Base-by-base conservation (phyloP, 352 stramenopile genomes). In the Globisporangium abappressorium region DNA sequence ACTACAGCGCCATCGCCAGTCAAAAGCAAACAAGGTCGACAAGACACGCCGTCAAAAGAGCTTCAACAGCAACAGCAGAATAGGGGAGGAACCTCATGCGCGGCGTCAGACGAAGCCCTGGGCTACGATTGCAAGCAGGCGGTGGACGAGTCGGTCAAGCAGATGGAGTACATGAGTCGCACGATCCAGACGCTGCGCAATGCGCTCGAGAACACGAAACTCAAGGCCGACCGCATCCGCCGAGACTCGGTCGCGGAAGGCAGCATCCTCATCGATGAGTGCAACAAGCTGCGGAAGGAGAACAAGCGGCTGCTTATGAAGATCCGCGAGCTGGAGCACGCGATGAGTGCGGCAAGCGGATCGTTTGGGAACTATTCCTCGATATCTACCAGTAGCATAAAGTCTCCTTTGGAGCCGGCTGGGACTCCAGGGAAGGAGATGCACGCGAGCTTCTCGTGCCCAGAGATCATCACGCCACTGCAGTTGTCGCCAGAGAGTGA, bases 91-190 rank as follows among this genome's bases (percentile, higher is more conserved):
- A 46, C 38, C 38, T 57, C 7, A 11, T 56, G 57, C 24, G 12
- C 36, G 6, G 53, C 62, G 22, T 63, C 78, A 0, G 77, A 90
- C 33, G 81, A 90, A 69, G 72, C 72, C 0, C 68, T 92, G 3
- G 84, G 82, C 0, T 92, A 92, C 60, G 81, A 93, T 66, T 89
- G 79, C 70, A 93, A 90, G 38, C 84, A 92, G 57, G 81, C 81
- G 0, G 83, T 94, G 12, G 77, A 88, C 34, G 84, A 93, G 46
- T 91, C 87, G 1, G 81, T 81, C 46, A 89, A 92, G 68, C 85
- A 94, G 68, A 82, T 93, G 69, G 82, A 92, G 67, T 92, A 85
- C 60, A 93, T 93, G 85, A 92, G 82, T 66, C 82, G 80, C 36
- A 92, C 76, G 2, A 88, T 94, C 65, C 75, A 76, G 30, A 92